Evolutionary conservation across 768 basidiomycete species (phyloP).

Genomic region (Boletus pseudo-olivaceus): DNA sequence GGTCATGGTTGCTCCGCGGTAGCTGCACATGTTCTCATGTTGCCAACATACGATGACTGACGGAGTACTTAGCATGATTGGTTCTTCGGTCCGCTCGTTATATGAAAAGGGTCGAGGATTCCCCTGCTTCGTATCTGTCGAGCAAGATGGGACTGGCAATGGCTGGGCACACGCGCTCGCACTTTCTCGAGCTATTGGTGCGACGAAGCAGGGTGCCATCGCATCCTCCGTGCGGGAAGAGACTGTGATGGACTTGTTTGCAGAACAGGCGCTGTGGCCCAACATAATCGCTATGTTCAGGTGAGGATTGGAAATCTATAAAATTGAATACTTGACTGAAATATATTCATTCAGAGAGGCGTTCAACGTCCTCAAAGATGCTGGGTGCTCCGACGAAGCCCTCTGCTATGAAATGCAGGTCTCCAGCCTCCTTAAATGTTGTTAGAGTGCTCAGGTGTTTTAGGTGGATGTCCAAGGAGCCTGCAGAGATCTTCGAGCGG

Average conservation of each 20-base stretch:
- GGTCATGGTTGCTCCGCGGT: constrained; percentile 65
- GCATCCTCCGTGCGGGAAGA: constrained; percentile 60
- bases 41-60: not conserved
- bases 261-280: constrained; percentile 66
- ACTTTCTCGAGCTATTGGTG: constrained; percentile 55
- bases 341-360: constrained; percentile 44
- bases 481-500: constrained; percentile 64
- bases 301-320: constrained; percentile 23
- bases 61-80: constrained; percentile 50
- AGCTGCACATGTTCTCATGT: not conserved
- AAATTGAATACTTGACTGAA: not conserved
- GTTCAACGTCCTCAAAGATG: constrained; percentile 59
- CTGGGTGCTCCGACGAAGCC: constrained; percentile 64
- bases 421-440: not conserved
- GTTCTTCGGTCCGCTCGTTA: constrained; percentile 59
- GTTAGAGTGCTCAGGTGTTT: not conserved
- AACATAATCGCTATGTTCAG: constrained; percentile 63
- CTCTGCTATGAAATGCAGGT: constrained; percentile 61
- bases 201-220: constrained; percentile 61
- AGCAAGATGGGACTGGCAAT: constrained; percentile 54
- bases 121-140: constrained; percentile 63
- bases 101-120: constrained; percentile 59
- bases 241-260: constrained; percentile 62
- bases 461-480: constrained; percentile 74
- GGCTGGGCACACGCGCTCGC: constrained; percentile 48